These are phyloP conservation scores for Arthrinium puccinioides DNA, from an alignment of 2,329 filamentous ascomycete genomes.

Conservation along the genomic window DNA sequence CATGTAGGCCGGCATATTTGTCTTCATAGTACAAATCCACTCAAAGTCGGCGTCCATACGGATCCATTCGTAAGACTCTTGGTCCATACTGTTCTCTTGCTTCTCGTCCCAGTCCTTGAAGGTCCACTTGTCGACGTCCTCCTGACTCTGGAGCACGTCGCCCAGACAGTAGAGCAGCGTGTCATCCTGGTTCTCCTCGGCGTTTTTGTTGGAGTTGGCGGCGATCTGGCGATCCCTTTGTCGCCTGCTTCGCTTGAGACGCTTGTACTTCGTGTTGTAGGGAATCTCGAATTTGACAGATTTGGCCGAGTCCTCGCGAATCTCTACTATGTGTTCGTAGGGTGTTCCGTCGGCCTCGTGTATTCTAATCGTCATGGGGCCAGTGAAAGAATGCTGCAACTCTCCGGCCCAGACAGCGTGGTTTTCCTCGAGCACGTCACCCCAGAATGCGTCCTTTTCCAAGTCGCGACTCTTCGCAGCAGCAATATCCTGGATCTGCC, in stretches of 20 bases:
- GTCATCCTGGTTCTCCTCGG: conserved; percentile 57
- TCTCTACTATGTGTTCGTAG: conserved; percentile 96
- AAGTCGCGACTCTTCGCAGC: conserved; percentile 43
- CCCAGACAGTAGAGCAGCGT: conserved; percentile 85
- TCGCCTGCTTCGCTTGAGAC: conserved; percentile 74
- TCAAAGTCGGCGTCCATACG: conserved; percentile 97
- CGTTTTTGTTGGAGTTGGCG: conserved; percentile 19
- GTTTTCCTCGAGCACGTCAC: conserved; percentile 74
- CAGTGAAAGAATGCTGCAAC: conserved; percentile 77
- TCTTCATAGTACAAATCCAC: conserved; percentile 83
- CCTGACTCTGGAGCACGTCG: conserved; percentile 76
- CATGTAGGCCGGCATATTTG: conserved; percentile 90
- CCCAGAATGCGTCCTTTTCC: conserved; percentile 69
- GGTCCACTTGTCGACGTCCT: conserved; percentile 78
- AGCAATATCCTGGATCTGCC: conserved; percentile 58
- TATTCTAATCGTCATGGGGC: conserved; percentile 95
- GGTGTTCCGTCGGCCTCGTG: conserved; percentile 97
- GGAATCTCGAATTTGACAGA: conserved; percentile 81
- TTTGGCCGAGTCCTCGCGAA: conserved; percentile 76
- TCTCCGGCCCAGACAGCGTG: conserved; percentile 61
- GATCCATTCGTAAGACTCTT: conserved; percentile 98
- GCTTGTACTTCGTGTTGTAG: conserved; percentile 99
- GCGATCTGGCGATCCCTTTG: conserved; percentile 52
- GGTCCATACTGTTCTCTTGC: conserved; percentile 84
- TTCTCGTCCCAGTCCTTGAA: conserved; percentile 85